These are phyloP conservation scores for Ophiostoma novo-ulmi DNA, from an alignment of 2,329 filamentous ascomycete species.

Conservation along the genomic window DNA sequence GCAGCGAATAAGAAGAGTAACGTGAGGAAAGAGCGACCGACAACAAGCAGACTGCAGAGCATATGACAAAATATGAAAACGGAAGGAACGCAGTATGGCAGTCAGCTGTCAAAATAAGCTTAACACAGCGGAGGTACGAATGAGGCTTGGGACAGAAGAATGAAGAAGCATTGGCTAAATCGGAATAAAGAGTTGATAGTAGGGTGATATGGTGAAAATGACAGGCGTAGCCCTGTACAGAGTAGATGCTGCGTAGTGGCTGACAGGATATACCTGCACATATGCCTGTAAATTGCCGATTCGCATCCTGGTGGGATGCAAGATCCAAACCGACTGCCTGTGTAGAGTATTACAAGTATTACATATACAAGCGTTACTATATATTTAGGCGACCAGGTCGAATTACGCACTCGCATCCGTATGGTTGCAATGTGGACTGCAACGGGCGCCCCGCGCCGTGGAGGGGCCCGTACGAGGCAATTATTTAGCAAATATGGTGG, in stretches of 20 bases:
- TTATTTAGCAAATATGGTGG: not conserved
- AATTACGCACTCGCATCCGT: not conserved
- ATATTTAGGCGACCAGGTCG: not conserved
- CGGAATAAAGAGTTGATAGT: not conserved
- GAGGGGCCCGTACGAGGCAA: not conserved
- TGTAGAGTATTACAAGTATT: not conserved
- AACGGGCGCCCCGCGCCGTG: not conserved
- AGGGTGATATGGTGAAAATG: not conserved
- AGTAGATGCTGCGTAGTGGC: not conserved
- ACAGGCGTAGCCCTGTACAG: not conserved
- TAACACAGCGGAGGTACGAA: not conserved
- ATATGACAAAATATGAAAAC: not conserved
- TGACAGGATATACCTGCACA: constrained; percentile 1
- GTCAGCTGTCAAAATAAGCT: not conserved
- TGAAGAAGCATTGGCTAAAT: not conserved
- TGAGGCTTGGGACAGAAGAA: not conserved
- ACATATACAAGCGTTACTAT: not conserved
- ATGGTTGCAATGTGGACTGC: constrained; percentile 4
- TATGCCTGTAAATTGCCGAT: not conserved
- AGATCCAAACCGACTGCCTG: not conserved
- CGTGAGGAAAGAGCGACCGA: not conserved
- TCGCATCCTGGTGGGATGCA: not conserved
- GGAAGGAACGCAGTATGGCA: not conserved
- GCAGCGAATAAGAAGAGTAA: not conserved
- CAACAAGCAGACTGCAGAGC: not conserved